These are phyloP conservation scores for Cytospora piceicola DNA, from an alignment of 2,329 filamentous ascomycete species.

Conservation along the genomic window DNA sequence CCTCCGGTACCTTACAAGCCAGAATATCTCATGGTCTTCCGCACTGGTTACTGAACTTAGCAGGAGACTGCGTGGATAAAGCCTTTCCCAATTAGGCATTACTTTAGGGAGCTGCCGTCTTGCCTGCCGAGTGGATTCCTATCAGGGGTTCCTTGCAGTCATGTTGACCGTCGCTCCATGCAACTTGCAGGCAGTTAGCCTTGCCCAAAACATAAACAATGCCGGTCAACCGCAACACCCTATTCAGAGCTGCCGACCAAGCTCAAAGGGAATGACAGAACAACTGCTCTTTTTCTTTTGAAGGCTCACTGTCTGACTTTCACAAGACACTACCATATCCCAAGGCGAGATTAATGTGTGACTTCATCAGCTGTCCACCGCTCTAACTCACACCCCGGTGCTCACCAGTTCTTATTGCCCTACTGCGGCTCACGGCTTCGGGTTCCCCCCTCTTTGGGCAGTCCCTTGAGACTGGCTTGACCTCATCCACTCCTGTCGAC, in stretches of 20 bases:
- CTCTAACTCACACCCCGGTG: background rate
- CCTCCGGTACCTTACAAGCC: background rate
- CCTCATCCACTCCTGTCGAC: slow-evolving; percentile 6
- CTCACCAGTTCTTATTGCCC: slow-evolving; percentile 11
- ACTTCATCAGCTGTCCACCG: slow-evolving; percentile 8
- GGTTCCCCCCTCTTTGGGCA: slow-evolving; percentile 22
- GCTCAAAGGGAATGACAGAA: slow-evolving; percentile 11
- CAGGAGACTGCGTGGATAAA: background rate
- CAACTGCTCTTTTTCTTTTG: slow-evolving; percentile 3
- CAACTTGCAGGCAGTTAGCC: slow-evolving; percentile 11
- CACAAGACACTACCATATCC: slow-evolving; percentile 3
- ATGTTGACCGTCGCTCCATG: slow-evolving; percentile 9
- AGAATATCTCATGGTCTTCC: background rate
- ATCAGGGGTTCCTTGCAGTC: slow-evolving; percentile 15
- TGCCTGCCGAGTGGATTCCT: slow-evolving; percentile 6
- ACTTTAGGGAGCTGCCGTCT: background rate
- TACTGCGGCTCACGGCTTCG: slow-evolving; percentile 4
- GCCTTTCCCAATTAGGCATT: background rate
- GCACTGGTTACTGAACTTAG: background rate
- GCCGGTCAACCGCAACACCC: slow-evolving; percentile 1
- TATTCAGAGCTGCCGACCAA: slow-evolving; percentile 5
- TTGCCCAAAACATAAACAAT: slow-evolving; percentile 23
- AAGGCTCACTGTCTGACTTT: background rate
- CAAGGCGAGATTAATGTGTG: slow-evolving; percentile 12
- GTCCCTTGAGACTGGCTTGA: slow-evolving; percentile 19